These are phyloP conservation scores for Aspergillus asperescens DNA, from an alignment of 495 filamentous ascomycete genomes.

Conservation along the genomic window DNA sequence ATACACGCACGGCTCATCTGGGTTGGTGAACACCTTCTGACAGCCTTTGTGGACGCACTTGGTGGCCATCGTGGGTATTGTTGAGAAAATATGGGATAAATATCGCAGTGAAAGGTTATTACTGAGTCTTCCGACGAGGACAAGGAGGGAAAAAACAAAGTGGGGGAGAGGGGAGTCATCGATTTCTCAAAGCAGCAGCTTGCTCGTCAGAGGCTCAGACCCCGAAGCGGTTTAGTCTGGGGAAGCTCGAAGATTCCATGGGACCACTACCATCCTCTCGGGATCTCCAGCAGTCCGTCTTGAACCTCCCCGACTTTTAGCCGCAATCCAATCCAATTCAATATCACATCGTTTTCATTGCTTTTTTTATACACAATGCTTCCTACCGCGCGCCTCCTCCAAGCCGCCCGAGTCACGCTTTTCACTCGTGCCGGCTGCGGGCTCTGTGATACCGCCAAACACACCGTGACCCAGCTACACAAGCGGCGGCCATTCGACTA, in stretches of 20 bases:
- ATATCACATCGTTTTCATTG: neutral
- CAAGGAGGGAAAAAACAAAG: neutral
- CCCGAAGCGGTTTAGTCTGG: constrained; percentile 35
- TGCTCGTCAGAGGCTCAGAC: constrained; percentile 11
- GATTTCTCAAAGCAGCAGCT: neutral
- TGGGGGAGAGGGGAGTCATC: neutral
- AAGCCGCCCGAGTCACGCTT: constrained; percentile 66
- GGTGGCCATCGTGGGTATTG: constrained; percentile 59
- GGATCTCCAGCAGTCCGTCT: too few relatives aligned
- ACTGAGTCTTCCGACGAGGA: neutral
- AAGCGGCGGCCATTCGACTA: constrained; percentile 67
- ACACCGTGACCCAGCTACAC: constrained; percentile 63
- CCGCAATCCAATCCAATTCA: too few relatives aligned
- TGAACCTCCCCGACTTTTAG: too few relatives aligned
- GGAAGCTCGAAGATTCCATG: constrained; percentile 50
- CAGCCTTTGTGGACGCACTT: constrained; percentile 97
- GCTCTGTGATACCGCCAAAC: constrained; percentile 71
- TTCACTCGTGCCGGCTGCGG: constrained; percentile 78
- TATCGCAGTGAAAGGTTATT: neutral
- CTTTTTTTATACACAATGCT: constrained; percentile 27
- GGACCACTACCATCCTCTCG: too few relatives aligned
- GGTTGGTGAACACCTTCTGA: constrained; percentile 78
- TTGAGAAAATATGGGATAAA: neutral
- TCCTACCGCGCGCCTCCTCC: constrained; percentile 40
- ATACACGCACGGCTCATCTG: constrained; percentile 80